Conservation (phyloP, 768 basidiomycete species). For the Lactarius sanguifluus region DNA sequence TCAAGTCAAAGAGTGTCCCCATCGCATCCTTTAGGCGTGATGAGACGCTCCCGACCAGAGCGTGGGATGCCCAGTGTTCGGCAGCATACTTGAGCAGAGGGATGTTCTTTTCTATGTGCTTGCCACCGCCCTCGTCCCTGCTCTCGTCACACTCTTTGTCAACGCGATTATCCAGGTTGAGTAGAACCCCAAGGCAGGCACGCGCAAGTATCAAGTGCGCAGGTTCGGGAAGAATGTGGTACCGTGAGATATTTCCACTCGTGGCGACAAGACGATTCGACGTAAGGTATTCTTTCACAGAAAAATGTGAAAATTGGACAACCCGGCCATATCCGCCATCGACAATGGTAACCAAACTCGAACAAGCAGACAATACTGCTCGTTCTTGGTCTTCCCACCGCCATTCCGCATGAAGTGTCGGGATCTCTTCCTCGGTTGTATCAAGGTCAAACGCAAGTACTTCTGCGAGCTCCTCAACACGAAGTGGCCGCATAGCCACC, state of each 20-base stretch:
- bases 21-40: not conserved
- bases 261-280: not conserved
- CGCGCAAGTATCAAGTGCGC: not conserved
- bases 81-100: not conserved
- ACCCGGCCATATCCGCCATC: not conserved
- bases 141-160: not conserved
- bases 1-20: not conserved
- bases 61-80: not conserved
- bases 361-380: not conserved
- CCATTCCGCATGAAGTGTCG: not conserved
- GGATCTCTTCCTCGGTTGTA: not conserved
- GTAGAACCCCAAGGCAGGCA: not conserved
- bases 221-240: not conserved
- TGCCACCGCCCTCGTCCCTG: not conserved
- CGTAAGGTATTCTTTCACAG: not conserved
- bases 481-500: not conserved
- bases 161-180: not conserved
- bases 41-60: not conserved
- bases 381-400: not conserved
- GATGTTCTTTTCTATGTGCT: accelerated
- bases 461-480: not conserved
- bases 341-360: not conserved
- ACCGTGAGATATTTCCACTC: not conserved
- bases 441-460: not conserved
- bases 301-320: not conserved